Evolutionary conservation across 176 grass and related monocot species (phyloP).

Genomic region (Bromus sterilis): DNA sequence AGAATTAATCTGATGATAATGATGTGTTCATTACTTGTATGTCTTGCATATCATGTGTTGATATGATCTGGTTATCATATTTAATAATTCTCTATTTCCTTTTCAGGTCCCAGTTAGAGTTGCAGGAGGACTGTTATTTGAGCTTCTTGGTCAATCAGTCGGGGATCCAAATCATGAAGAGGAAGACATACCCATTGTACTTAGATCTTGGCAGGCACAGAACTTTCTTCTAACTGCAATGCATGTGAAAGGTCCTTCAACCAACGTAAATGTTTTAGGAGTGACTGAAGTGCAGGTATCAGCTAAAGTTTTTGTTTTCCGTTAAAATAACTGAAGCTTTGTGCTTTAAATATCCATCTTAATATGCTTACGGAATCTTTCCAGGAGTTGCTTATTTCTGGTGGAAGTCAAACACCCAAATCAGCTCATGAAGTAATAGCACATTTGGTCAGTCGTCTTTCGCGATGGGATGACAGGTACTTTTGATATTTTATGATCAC

Average conservation of each 20-base stretch:
- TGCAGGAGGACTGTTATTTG: slow-evolving; percentile 87
- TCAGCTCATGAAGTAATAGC: slow-evolving; percentile 93
- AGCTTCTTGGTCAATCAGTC: slow-evolving; percentile 91
- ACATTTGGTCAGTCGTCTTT: slow-evolving; percentile 83
- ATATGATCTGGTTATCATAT: slow-evolving; percentile 18
- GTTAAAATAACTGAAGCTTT: neutral
- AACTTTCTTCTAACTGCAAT: slow-evolving; percentile 84
- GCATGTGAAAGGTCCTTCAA: slow-evolving; percentile 84
- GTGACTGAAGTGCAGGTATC: slow-evolving; percentile 98
- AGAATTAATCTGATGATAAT: neutral
- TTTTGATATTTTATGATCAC: neutral
- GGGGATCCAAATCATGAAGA: slow-evolving; percentile 76
- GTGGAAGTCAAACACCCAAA: slow-evolving; percentile 82
- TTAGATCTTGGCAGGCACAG: slow-evolving; percentile 87
- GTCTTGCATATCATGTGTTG: neutral
- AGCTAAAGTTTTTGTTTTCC: neutral
- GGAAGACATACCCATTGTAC: slow-evolving; percentile 93
- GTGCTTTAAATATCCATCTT: neutral
- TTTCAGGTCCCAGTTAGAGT: slow-evolving; percentile 96
- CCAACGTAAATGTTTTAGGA: slow-evolving; percentile 83
- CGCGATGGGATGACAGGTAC: slow-evolving; percentile 92
- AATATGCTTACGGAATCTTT: slow-evolving; percentile 17
- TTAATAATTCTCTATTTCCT: slow-evolving; percentile 39
- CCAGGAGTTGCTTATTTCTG: slow-evolving; percentile 90
- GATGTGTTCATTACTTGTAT: neutral